Conservation (phyloP, 305 asterid species). For the Fraxinus sp. region DNA sequence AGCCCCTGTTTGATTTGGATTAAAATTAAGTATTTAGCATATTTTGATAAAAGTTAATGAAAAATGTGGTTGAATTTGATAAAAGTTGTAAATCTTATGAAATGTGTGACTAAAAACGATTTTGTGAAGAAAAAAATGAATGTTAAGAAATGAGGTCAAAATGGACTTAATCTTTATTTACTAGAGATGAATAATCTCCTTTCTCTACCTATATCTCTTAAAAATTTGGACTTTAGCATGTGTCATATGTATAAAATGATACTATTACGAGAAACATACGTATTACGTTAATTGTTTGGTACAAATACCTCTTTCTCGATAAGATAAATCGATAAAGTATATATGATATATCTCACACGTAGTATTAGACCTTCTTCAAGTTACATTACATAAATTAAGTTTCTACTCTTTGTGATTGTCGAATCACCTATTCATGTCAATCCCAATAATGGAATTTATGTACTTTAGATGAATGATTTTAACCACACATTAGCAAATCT, state of each 20-base stretch:
- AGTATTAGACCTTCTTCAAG: background rate
- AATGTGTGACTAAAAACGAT: too few species aligned
- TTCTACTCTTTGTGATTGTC: background rate
- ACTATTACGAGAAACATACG: too few species aligned
- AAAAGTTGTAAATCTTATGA: too few species aligned
- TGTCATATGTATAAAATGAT: too few species aligned
- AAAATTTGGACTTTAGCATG: background rate
- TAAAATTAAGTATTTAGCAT: too few species aligned
- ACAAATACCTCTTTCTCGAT: background rate
- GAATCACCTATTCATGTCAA: too few species aligned
- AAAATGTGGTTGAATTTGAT: too few species aligned
- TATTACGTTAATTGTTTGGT: too few species aligned
- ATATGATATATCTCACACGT: too few species aligned
- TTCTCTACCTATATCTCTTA: background rate
- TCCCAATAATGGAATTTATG: too few species aligned
- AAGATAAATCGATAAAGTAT: background rate
- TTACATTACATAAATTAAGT: background rate
- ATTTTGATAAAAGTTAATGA: too few species aligned
- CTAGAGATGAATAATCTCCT: background rate
- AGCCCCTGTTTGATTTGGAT: background rate
- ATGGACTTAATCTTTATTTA: background rate
- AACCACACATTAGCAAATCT: background rate
- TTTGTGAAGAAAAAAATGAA: background rate
- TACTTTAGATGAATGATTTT: too few species aligned
- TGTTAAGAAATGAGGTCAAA: background rate